phyloP scores from a whole-genome alignment of 306 rosid species.

The Nissolia schottii region DNA sequence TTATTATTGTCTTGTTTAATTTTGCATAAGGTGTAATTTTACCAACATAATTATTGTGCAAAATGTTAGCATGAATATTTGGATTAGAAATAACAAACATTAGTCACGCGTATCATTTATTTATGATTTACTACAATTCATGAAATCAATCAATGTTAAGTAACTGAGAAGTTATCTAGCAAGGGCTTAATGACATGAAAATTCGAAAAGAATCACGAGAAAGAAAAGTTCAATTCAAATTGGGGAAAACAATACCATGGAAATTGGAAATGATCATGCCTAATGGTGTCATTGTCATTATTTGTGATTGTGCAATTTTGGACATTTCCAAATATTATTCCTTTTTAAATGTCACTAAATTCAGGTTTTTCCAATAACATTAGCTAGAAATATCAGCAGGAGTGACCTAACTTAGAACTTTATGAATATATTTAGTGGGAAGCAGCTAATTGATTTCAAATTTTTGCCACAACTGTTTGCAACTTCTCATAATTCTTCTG shows the following conservation, averaged over 20 bases:
- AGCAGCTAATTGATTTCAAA: constrained; percentile 18
- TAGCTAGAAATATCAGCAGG: neutral
- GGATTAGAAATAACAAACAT: neutral
- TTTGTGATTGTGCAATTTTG: neutral
- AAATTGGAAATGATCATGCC: neutral
- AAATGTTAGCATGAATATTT: neutral
- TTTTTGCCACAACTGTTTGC: neutral
- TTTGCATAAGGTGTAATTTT: too few relatives aligned
- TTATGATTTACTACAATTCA: too few relatives aligned
- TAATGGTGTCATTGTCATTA: neutral
- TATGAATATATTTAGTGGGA: constrained; percentile 4
- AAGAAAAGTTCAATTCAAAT: neutral
- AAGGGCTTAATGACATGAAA: neutral
- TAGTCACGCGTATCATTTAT: neutral
- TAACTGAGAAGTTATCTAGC: neutral
- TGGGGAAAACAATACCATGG: neutral
- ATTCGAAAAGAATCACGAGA: neutral
- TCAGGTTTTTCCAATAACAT: neutral
- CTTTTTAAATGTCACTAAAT: neutral
- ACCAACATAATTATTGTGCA: neutral
- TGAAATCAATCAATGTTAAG: neutral
- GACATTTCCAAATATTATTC: neutral
- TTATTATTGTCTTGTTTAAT: too few relatives aligned
- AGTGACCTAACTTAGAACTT: neutral
- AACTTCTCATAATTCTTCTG: neutral